A percentile compares a stretch with the other conserved stretches of the same genome.
Conservation (phyloP, 176 grass and related monocot species). For the Musa schizocarpa region DNA sequence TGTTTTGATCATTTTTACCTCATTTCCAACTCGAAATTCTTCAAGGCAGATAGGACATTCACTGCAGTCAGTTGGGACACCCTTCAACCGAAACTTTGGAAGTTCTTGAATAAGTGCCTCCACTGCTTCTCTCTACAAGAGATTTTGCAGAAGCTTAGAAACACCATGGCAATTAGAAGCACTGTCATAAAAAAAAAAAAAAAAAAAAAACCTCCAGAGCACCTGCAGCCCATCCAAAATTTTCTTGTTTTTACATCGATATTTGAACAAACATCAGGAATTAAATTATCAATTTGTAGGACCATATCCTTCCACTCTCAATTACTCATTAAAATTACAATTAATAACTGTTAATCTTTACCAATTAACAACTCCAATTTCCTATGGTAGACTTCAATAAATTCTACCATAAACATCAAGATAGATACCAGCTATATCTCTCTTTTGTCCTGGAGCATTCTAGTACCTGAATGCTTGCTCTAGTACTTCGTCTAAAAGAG, state of each 20-base stretch:
- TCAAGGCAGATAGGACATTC: conserved; percentile 98
- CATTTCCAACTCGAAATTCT: conserved; percentile 82
- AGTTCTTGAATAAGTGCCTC: conserved; percentile 97
- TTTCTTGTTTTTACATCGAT: neutral
- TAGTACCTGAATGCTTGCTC: neutral
- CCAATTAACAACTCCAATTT: too few species aligned
- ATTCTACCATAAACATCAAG: neutral
- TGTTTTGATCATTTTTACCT: conserved; percentile 29
- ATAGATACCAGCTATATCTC: neutral
- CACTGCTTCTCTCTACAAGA: conserved; percentile 77
- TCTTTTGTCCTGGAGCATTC: neutral
- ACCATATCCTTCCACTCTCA: neutral
- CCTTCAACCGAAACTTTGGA: conserved; percentile 83
- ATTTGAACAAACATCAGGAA: neutral
- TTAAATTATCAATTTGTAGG: neutral
- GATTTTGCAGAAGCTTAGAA: conserved; percentile 7
- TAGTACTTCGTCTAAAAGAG: neutral
- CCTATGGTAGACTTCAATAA: too few species aligned
- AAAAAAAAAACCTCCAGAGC: neutral
- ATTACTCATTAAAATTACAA: neutral
- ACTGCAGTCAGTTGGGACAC: conserved; percentile 82
- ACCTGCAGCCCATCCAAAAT: neutral
- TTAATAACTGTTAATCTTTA: neutral
- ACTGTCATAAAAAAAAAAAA: neutral
- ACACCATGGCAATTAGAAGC: neutral